Evolutionary conservation across 352 stramenopile species (phyloP).

Genomic region (Pythium plurisporium): DNA sequence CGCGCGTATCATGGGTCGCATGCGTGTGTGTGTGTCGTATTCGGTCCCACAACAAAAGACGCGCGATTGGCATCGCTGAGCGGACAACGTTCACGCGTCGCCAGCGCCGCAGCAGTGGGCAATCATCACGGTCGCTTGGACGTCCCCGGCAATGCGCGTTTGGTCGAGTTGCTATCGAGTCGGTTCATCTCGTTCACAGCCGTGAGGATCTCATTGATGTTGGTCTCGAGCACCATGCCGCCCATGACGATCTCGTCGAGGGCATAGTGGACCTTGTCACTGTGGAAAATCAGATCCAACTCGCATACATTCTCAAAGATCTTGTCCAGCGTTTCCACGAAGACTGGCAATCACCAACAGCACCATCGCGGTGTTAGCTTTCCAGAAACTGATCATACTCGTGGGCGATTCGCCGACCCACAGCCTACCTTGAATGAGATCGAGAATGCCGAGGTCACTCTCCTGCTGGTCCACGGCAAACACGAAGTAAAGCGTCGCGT

Average conservation of each 20-base stretch:
- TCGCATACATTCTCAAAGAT: slow-evolving; percentile 99
- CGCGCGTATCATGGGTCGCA: too few relatives aligned
- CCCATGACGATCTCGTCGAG: slow-evolving; percentile 99
- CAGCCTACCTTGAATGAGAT: slow-evolving; percentile 97
- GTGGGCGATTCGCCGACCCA: background rate
- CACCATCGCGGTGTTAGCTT: background rate
- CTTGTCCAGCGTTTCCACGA: slow-evolving; percentile 97
- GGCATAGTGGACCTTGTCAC: slow-evolving; percentile 95
- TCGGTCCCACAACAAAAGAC: too few relatives aligned
- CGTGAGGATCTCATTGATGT: slow-evolving; percentile 97
- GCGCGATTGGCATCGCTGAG: too few relatives aligned
- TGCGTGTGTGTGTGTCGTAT: too few relatives aligned
- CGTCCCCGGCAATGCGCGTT: slow-evolving; percentile 66
- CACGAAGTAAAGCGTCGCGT: slow-evolving; percentile 99
- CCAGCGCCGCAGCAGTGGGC: too few relatives aligned
- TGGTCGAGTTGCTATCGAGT: slow-evolving; percentile 82
- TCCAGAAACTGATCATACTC: background rate
- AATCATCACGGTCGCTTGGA: slow-evolving; percentile 44
- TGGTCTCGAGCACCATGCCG: slow-evolving; percentile 99
- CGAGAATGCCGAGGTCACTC: slow-evolving; percentile 98
- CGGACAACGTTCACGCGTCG: too few relatives aligned
- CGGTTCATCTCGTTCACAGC: slow-evolving; percentile 97
- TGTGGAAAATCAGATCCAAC: slow-evolving; percentile 99
- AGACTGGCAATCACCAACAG: slow-evolving; percentile 75
- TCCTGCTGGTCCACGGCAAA: slow-evolving; percentile 98